phyloP scores from a whole-genome alignment of 345 rosid genomes.

The Crucihimalaya himalaica region DNA sequence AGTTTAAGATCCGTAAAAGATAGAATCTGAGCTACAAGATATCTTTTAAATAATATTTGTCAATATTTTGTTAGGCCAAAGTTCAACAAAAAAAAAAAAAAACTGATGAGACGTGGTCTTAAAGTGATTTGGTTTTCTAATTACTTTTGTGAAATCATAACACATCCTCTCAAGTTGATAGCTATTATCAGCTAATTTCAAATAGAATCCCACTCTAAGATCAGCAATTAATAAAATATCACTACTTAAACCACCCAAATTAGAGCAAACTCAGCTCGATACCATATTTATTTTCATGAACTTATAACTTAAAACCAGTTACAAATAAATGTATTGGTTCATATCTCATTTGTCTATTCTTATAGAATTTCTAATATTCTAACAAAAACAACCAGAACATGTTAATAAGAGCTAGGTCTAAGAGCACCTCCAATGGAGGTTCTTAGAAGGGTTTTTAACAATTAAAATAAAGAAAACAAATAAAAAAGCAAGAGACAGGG shows the following conservation, averaged over 20 bases:
- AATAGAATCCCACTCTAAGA: not conserved
- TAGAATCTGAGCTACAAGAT: conserved; percentile 18
- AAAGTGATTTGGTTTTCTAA: not conserved
- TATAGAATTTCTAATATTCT: not conserved
- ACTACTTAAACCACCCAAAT: not conserved
- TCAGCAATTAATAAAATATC: too few species aligned
- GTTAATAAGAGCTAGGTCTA: not conserved
- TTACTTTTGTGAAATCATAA: not conserved
- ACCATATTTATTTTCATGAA: not conserved
- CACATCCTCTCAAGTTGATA: not conserved
- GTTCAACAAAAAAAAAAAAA: not conserved
- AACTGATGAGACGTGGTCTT: conserved; percentile 4
- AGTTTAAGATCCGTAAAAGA: conserved; percentile 25
- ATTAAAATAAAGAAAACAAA: too few species aligned
- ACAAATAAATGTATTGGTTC: not conserved
- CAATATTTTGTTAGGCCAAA: conserved; percentile 6
- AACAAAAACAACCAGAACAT: not conserved
- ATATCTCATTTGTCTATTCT: too few species aligned
- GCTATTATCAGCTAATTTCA: not conserved
- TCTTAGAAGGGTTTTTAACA: too few species aligned
- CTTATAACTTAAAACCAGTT: not conserved
- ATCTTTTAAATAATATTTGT: not conserved
- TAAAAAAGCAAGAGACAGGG: too few species aligned
- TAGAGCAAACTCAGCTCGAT: not conserved
- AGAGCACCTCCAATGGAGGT: too few species aligned